Base-by-base conservation (phyloP, 2,329 filamentous ascomycete genomes). In the Anthostomella pinea region DNA sequence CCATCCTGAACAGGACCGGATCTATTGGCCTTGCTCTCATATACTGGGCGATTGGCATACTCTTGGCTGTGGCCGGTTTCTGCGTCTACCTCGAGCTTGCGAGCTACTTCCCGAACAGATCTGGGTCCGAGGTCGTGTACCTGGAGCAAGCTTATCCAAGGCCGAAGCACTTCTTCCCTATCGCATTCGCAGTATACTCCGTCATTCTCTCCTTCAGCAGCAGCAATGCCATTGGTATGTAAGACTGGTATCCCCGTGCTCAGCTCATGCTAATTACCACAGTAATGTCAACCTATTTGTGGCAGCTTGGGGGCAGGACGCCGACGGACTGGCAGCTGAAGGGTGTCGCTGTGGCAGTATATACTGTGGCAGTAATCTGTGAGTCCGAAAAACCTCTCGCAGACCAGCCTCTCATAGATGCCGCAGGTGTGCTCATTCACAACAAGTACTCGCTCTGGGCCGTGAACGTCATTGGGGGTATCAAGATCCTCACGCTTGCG, bases 251-350 rank as follows among this genome's bases (percentile, higher is more conserved):
- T 33, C 10, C n/a, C 3, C 10, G 4, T 11, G 16, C 10, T 8
- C 11, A 13, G 10, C 33, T 41, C 8, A 35, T 29, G 15, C 13
- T 3, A 6, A 2, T 27, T 45, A 14, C 31, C 27, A 6, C 37
- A 70, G 79, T 85, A 0, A 57, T 84, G 17, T 75, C 81, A 0
- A 64, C 73, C 24, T 86, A 86, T 46, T 55, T 85, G 0, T 86
- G 76, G 58, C 68, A 69, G 7, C 77, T 80, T 27, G 70, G 65
- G 1, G 74, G 69, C 0, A 55, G 64, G 1, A 59, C 57, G 0
- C 72, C 77, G 0, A 71, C 72, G 0, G 62, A 66, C n/a, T 86
- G 81, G 83, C 66, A 85, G 50, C 56, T 75, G 34, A 85, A 85
- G 52, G 83, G 81, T 2, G 73, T 85, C 3, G 82, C 82, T 0